Evolutionary conservation across 371 early-diverging fungal species (phyloP).

Genomic region (Haplosporangium sp.): DNA sequence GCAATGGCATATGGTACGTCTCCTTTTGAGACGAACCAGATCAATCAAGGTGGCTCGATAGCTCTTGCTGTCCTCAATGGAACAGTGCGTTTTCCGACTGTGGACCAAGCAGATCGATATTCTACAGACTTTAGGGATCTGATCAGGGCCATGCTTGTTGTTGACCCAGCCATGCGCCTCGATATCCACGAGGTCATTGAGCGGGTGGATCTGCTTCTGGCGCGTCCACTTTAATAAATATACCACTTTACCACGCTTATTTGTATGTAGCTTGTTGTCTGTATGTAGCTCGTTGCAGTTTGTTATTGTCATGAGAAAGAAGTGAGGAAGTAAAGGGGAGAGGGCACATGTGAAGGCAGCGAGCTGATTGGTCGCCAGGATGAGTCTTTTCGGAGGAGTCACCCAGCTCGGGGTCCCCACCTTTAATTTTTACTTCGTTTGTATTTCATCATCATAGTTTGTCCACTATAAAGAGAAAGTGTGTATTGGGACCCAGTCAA

Average conservation of each 20-base stretch:
- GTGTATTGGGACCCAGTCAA: too few species aligned
- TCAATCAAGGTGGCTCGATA: conserved; percentile 79
- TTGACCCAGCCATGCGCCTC: conserved; percentile 75
- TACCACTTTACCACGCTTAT: neutral
- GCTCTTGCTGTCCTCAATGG: conserved; percentile 79
- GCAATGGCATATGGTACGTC: conserved; percentile 80
- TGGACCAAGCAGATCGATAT: conserved; percentile 61
- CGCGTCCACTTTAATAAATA: conserved; percentile 24
- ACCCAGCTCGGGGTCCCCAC: neutral
- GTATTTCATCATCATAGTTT: too few species aligned
- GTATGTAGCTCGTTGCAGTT: too few species aligned
- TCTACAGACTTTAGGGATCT: conserved; percentile 69
- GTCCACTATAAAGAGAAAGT: too few species aligned
- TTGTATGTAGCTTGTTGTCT: neutral
- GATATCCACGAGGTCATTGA: conserved; percentile 67
- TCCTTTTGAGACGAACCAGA: conserved; percentile 78
- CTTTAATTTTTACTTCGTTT: too few species aligned
- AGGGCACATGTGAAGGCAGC: too few species aligned
- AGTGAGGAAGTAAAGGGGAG: too few species aligned
- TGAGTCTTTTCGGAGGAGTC: too few species aligned
- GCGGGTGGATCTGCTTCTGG: conserved; percentile 36
- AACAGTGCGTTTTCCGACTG: conserved; percentile 70
- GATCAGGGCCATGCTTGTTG: conserved; percentile 73
- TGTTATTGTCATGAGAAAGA: too few species aligned
- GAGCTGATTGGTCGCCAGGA: too few species aligned